A percentile compares a stretch with the other conserved stretches of the same genome.
phyloP scores from a whole-genome alignment of 805 yeast genomes.

The Maudiozyma barnettii region DNA sequence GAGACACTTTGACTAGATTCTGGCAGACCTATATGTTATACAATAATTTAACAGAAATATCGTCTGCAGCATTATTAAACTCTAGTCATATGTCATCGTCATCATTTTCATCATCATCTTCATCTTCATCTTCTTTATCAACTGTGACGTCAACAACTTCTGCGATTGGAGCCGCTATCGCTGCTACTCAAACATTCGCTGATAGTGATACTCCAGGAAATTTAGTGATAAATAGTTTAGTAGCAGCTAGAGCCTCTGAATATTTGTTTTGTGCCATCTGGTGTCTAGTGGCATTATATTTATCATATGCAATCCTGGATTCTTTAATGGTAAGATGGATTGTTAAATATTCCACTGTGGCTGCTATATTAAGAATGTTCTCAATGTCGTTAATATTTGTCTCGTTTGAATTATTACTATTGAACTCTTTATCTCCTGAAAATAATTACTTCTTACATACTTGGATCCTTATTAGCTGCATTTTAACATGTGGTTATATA shows the following conservation, averaged over 20 bases:
- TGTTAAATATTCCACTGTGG: constrained; percentile 77
- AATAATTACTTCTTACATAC: constrained; percentile 71
- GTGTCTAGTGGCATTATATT: constrained; percentile 82
- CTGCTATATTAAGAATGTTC: constrained; percentile 79
- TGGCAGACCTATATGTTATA: constrained; percentile 14
- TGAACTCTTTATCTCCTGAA: constrained; percentile 61
- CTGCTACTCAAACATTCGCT: constrained; percentile 2
- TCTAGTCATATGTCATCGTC: background rate
- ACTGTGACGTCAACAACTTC: constrained; percentile 2
- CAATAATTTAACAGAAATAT: constrained; percentile 5
- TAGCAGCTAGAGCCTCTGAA: constrained; percentile 67
- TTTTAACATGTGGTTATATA: constrained; percentile 69
- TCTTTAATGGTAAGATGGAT: constrained; percentile 92
- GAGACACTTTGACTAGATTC: constrained; percentile 13
- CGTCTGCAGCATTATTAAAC: too few relatives aligned
- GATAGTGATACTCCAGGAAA: constrained; percentile 6
- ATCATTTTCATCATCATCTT: constrained; percentile 13
- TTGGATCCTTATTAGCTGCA: constrained; percentile 86
- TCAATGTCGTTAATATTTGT: constrained; percentile 70
- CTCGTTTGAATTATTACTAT: constrained; percentile 57
- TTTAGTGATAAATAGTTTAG: constrained; percentile 22
- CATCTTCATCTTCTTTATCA: constrained; percentile 10
- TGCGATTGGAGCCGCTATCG: constrained; percentile 9
- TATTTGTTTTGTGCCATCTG: constrained; percentile 78
- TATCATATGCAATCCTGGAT: constrained; percentile 76